A percentile compares a stretch with the other conserved stretches of the same genome.
phyloP scores from a whole-genome alignment of 352 stramenopile species.

The Globisporangium radiosum region DNA sequence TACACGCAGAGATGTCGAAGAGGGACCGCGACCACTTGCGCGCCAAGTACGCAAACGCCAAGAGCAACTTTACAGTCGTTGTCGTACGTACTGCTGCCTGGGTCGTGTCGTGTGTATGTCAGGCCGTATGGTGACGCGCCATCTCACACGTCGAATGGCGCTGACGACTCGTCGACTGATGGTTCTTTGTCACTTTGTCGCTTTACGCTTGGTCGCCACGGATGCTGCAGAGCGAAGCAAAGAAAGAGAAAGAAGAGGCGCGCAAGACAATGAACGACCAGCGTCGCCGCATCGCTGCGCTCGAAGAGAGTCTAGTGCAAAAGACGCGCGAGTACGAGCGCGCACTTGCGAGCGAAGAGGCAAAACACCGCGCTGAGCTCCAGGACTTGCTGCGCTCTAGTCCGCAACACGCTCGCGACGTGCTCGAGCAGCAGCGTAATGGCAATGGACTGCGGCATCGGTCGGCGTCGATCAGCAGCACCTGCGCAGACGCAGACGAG shows the following conservation, averaged over 20 bases:
- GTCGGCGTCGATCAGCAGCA: constrained; percentile 10
- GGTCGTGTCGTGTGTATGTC: background rate
- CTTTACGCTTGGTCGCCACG: too few species aligned
- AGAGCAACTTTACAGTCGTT: constrained; percentile 67
- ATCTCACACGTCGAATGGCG: background rate
- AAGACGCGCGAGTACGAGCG: constrained; percentile 61
- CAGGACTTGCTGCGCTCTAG: constrained; percentile 27
- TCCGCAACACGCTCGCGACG: too few species aligned
- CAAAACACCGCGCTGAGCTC: constrained; percentile 46
- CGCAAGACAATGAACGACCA: constrained; percentile 47
- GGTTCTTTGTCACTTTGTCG: too few species aligned
- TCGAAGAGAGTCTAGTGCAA: constrained; percentile 48
- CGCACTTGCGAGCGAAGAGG: constrained; percentile 36
- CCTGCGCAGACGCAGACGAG: constrained; percentile 1
- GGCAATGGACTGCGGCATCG: constrained; percentile 5
- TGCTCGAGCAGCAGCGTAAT: constrained; percentile 13
- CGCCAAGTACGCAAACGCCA: constrained; percentile 76
- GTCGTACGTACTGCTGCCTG: constrained; percentile 26
- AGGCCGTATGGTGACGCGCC: background rate
- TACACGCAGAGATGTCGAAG: constrained; percentile 34
- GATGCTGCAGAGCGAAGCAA: constrained; percentile 45
- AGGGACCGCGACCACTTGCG: constrained; percentile 62
- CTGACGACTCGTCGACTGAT: background rate
- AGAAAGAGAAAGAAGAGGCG: constrained; percentile 64
- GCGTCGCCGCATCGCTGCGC: constrained; percentile 30